Evolutionary conservation across 805 yeast genomes (phyloP), one percentile per base, ranked within the genome.

Genomic region (Zygosaccharomyces bisporus): DNA sequence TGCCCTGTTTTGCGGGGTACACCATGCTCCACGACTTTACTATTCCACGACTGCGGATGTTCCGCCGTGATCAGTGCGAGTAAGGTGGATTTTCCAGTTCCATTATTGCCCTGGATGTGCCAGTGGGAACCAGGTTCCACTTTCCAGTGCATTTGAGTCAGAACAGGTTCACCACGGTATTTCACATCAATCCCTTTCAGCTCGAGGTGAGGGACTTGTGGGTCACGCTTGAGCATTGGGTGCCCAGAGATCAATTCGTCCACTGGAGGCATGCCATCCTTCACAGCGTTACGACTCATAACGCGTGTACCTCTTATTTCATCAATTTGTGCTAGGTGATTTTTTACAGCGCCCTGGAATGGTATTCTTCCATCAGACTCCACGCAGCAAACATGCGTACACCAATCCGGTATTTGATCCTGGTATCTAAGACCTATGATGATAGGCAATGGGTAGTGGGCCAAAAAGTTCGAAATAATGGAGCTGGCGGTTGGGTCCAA

Each of bases 21-120:
- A 24, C 73, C 73, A 0, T 89, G 88, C 53, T 83, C 74, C 36
- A 88, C 69, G 17, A 93, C 73, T 17, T 75, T 77, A 4, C 79
- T 74, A 53, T 79, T 82, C 98, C 98, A 91, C 1, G 96, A 82
- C 65, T 91, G 96, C 1, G 99, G 99, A 61, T 91, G 99, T 56
- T 91, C 99, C 3, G 95, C 89, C 0, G 96, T 89, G 21, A 91
- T 72, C 36, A 93, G 63, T 2, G 97, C 79, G 12, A 93, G 65
- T 18, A 91, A 66, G 0, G 99, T 93, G 1, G 96, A 86, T 62
- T 91, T 91, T 0, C 99, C 99, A 0, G 95, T 76, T 1, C 99
- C 99, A 53, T 93, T 91, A 46, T 80, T 77, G 2, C 99, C 99
- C 45, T 83, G 70, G 23, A 91, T 73, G 59, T 93, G 95, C 95